Conservation (phyloP, 495 filamentous ascomycete species). For the Achaetomiella virescens region DNA sequence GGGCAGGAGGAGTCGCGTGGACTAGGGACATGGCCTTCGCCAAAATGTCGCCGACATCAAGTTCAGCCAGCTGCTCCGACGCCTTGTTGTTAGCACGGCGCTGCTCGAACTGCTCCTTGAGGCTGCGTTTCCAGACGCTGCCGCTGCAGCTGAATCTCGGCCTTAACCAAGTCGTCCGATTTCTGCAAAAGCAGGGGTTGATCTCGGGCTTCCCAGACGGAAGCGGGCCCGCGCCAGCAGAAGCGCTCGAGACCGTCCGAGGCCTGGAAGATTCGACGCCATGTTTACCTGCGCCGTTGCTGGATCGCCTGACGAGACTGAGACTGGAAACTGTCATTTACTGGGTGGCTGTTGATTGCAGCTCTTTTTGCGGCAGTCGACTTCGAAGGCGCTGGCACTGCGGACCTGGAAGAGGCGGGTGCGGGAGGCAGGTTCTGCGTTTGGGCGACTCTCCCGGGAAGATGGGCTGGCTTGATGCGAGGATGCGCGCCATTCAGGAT, state of each 20-base stretch:
- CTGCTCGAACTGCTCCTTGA: constrained; percentile 70
- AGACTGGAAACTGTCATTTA: constrained; percentile 33
- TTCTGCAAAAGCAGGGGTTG: constrained; percentile 77
- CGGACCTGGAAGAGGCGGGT: constrained; percentile 16
- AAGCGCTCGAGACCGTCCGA: constrained; percentile 18
- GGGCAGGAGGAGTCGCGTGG: constrained; percentile 31
- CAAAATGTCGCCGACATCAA: constrained; percentile 71
- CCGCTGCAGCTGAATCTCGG: constrained; percentile 74
- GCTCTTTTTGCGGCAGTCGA: constrained; percentile 17
- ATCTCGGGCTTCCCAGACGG: constrained; percentile 47
- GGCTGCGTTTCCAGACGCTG: constrained; percentile 68
- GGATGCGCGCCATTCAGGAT: constrained; percentile 28
- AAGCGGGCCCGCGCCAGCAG: constrained; percentile 25
- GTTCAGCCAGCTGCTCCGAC: constrained; percentile 58
- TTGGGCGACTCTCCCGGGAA: constrained; percentile 46
- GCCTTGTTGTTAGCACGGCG: constrained; percentile 47
- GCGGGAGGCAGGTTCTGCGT: constrained; percentile 15
- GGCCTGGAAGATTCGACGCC: constrained; percentile 20
- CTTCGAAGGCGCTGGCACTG: constrained; percentile 20
- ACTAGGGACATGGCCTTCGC: constrained; percentile 66
- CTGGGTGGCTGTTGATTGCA: constrained; percentile 25
- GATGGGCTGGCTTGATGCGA: constrained; percentile 40
- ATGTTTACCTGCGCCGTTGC: constrained; percentile 25
- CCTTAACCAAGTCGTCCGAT: constrained; percentile 74
- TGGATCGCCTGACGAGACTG: constrained; percentile 36